Conservation (phyloP, 345 rosid genomes). For the Anacardium occidentale region DNA sequence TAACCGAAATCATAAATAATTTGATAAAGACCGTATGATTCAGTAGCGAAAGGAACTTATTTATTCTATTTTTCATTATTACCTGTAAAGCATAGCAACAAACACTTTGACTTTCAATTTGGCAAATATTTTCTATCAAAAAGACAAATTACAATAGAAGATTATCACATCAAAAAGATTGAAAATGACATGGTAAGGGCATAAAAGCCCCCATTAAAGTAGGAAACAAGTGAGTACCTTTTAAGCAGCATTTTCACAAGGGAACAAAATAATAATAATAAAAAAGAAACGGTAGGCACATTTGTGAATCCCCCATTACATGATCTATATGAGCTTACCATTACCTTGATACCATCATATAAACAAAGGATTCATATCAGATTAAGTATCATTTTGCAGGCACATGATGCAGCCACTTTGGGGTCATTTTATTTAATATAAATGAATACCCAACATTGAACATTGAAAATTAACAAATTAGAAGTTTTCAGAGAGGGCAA, state of each 20-base stretch:
- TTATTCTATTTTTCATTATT: not conserved
- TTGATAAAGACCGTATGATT: not conserved
- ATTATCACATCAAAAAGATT: not conserved
- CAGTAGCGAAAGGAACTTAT: not conserved
- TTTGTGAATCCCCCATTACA: not conserved
- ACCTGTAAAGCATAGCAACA: not conserved
- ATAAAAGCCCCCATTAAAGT: not conserved
- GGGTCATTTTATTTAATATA: not conserved
- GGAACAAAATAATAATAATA: not conserved
- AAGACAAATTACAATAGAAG: not conserved
- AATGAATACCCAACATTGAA: not conserved
- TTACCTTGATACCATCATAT: not conserved
- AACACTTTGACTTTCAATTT: not conserved
- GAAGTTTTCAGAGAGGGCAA: not conserved
- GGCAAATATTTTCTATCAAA: not conserved
- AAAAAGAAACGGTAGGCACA: not conserved
- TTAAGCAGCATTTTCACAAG: not conserved
- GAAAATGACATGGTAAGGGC: not conserved
- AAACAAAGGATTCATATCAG: not conserved
- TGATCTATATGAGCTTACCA: slow-evolving; percentile 2
- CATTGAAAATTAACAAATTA: slow-evolving; percentile 2
- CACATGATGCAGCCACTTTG: not conserved
- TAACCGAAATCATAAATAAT: not conserved
- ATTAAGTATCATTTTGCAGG: not conserved
- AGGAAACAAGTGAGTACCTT: not conserved